Evolutionary conservation across 129 eudicot genomes (phyloP), one percentile per base, ranked within the genome.

Genomic region (Apium graveolens): DNA sequence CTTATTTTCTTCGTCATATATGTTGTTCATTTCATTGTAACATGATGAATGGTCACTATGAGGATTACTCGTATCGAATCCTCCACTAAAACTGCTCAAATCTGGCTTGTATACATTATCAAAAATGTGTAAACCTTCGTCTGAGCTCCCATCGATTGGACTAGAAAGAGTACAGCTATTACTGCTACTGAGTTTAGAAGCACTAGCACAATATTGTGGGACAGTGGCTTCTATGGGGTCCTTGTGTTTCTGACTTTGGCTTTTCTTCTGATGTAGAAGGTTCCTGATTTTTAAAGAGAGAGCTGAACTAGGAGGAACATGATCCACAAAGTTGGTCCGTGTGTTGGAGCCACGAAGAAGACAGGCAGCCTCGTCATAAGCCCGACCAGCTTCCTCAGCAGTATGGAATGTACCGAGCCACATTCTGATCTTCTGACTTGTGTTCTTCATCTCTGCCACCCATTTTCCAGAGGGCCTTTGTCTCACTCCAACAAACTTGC

Each of bases 401-500:
- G 96, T 86, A 74, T 90, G 89, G 35, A 90, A 90, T 17, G 96
- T 90, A 49, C 96, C 96, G 0, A 90, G 85, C 96, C 96, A 90
- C 96, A 90, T 90, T 83, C 96, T 83, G 78, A 88, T 90, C 73
- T 88, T 90, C 37, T 88, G 92, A 49, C 85, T 90, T 29, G 96
- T 88, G 86, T 88, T 88, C 79, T 90, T 90, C 79, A 90, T 90
- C 79, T 90, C 96, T 7, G 90, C 90, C 72, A 88, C 92, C 92
- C 92, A 88, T 86, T 88, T 88, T 0, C 92, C 92, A 3, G 92
- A 88, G 14, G 92, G 89, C 57, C 92, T 86, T 9, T 88, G 92
- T 78, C 92, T 82, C 7, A 88, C 92, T 26, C 92, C 92, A 53
- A 88, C 88, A 68, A 88, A 88, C 77, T 84, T 88, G 81, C 31